Evolutionary conservation across 768 basidiomycete genomes (phyloP), one percentile per base, ranked within the genome.

Genomic region (Boletus subparvulus): DNA sequence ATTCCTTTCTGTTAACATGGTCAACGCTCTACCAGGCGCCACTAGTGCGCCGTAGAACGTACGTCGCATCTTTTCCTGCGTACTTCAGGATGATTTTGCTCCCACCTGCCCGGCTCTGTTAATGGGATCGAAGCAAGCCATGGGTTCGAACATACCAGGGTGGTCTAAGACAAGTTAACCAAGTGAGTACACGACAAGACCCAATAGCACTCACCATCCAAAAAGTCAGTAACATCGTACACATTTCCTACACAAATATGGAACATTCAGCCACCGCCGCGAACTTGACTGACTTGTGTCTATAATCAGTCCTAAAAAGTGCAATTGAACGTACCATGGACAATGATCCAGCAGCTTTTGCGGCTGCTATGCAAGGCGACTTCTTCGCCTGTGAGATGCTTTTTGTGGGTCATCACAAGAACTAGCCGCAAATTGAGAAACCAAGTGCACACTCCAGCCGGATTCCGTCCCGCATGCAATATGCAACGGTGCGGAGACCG

Each of bases 11-110:
- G 60, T 51, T 21, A 14, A 30, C 42, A 24, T 48, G 11, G 49
- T 69, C 11, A 63, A 28, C 12, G 10, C 9, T 17, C 12, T 6
- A 7, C 30, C 17, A 19, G 9, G 4, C 6, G 11, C 13, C 3
- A 21, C 21, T 13, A n/a, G 11, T 48, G 24, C 24, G 37, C 13
- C 16, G 24, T n/a, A 47, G 8, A 26, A 69, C 88, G 39, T 70
- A 90, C 85, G 88, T 96, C 33, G 92, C 92, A 68, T 94, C 94
- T 68, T 87, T 89, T 26, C 94, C 94, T 3, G 90, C 92, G 62
- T 94, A 92, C 69, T 91, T 91, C 52, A 95, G 69, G 47, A 95
- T 88, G 63, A 94, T 91, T 67, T 83, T 87, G 66, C 85, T 85
- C 9, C 93, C 94, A 35, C 93, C 91, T 81, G 62, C 47, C 36